Evolutionary conservation across 176 grass and related monocot species (phyloP).

Genomic region (Oropetium thomaeum): DNA sequence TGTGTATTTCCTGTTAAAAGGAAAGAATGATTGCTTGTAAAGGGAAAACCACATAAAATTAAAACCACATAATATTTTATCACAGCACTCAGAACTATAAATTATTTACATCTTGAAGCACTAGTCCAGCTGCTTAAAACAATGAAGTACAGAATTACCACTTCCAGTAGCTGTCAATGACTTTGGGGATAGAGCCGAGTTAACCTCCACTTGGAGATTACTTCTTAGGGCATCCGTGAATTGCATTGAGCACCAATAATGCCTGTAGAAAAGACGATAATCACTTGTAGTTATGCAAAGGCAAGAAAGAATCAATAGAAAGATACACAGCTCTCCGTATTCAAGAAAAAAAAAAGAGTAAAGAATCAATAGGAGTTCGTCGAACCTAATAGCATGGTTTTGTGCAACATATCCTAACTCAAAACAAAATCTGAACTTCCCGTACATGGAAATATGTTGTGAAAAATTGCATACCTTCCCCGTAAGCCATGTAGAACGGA

Average conservation of each 20-base stretch:
- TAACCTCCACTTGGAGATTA: constrained; percentile 39
- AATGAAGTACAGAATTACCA: constrained; percentile 38
- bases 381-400: background rate
- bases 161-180: constrained; percentile 24
- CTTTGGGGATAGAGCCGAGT: constrained; percentile 18
- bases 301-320: no score
- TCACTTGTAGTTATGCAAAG: no score
- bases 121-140: background rate
- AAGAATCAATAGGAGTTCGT: background rate
- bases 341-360: no score
- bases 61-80: no score
- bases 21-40: no score
- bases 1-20: no score
- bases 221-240: constrained; percentile 38
- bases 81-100: background rate
- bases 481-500: constrained; percentile 23
- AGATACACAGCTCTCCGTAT: no score
- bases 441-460: background rate
- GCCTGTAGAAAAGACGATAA: constrained; percentile 28
- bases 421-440: background rate
- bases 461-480: constrained; percentile 28
- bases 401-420: background rate
- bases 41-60: background rate
- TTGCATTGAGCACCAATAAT: constrained; percentile 30
- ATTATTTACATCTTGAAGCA: background rate